Percentiles rank a stretch among this genome's conserved stretches.
Evolutionary conservation across 805 yeast species (phyloP).

Genomic region (Pichia occidentalis): DNA sequence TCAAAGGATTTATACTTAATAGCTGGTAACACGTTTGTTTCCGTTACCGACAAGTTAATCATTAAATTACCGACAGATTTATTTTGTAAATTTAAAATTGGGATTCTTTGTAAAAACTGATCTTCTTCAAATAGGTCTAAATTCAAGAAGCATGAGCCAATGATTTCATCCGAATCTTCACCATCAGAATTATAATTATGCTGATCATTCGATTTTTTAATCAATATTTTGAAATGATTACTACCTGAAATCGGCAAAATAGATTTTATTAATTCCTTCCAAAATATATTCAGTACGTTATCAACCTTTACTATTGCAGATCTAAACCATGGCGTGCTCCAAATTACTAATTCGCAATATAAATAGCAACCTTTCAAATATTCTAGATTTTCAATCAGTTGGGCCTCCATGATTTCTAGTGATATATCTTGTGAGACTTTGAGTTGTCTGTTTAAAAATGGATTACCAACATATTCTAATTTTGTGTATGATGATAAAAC

Average conservation of each 20-base stretch:
- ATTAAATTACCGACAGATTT: slow-evolving; percentile 52
- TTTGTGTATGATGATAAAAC: slow-evolving; percentile 58
- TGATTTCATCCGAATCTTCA: slow-evolving; percentile 31
- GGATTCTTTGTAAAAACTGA: slow-evolving; percentile 19
- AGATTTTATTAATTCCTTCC: slow-evolving; percentile 74
- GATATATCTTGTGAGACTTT: slow-evolving; percentile 48
- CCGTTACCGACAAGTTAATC: slow-evolving; percentile 42
- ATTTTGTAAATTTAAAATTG: slow-evolving; percentile 20
- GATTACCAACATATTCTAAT: slow-evolving; percentile 39
- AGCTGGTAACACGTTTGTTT: slow-evolving; percentile 55
- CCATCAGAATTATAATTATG: slow-evolving; percentile 16
- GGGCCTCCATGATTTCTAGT: slow-evolving; percentile 62
- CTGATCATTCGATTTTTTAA: slow-evolving; percentile 26
- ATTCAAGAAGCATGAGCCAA: slow-evolving; percentile 51
- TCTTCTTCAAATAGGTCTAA: slow-evolving; percentile 40
- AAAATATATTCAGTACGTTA: slow-evolving; percentile 50
- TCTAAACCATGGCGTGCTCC: slow-evolving; percentile 72
- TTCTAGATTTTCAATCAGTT: slow-evolving; percentile 31
- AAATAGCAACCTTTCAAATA: slow-evolving; percentile 21
- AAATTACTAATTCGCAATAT: slow-evolving; percentile 66
- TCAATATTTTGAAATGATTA: slow-evolving; percentile 42
- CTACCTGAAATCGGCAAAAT: slow-evolving; percentile 48
- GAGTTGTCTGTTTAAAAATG: slow-evolving; percentile 31
- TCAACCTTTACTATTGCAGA: slow-evolving; percentile 55
- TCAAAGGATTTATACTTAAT: slow-evolving; percentile 56